Evolutionary conservation across 1,284 basidiomycete genomes (phyloP).

Genomic region (Omphalotus olearius): DNA sequence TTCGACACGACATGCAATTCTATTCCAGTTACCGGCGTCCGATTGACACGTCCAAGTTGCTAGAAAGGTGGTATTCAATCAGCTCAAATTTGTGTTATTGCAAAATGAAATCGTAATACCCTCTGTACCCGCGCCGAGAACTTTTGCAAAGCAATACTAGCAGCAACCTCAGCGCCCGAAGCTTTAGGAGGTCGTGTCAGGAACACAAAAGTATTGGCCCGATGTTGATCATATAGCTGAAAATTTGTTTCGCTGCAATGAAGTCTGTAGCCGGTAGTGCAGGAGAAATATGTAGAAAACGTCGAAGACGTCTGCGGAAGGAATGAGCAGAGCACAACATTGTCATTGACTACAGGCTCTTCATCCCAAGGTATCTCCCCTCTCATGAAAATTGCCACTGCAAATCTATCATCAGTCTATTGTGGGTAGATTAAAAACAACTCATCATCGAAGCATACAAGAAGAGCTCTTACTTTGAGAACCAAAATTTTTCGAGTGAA

Average conservation of each 20-base stretch:
- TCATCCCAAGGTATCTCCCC: conserved; percentile 60
- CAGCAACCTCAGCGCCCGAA: conserved; percentile 42
- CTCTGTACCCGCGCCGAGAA: conserved; percentile 48
- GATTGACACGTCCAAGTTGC: conserved; percentile 57
- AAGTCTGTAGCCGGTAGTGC: conserved; percentile 48
- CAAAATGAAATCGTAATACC: conserved; percentile 27
- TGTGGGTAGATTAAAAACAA: conserved; percentile 2
- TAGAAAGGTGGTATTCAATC: conserved; percentile 19
- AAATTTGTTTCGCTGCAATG: conserved; percentile 49
- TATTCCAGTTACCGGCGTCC: conserved; percentile 44
- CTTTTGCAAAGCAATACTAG: conserved; percentile 59
- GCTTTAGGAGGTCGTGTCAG: conserved; percentile 42
- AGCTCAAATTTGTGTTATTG: no score
- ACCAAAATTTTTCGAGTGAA: conserved; percentile 55
- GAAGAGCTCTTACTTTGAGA: conserved; percentile 40
- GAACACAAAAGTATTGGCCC: conserved; percentile 54
- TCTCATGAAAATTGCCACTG: conserved; percentile 57
- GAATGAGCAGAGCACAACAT: conserved; percentile 61
- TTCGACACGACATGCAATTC: conserved; percentile 69
- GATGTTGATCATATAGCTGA: conserved; percentile 52
- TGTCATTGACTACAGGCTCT: conserved; percentile 51
- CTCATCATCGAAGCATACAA: not conserved
- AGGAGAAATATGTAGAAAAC: conserved; percentile 45
- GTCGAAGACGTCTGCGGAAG: conserved; percentile 46
- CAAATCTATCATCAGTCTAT: conserved; percentile 56